Evolutionary conservation across 202 grass and related monocot species (phyloP).

Genomic region (Elaeis oleifera): DNA sequence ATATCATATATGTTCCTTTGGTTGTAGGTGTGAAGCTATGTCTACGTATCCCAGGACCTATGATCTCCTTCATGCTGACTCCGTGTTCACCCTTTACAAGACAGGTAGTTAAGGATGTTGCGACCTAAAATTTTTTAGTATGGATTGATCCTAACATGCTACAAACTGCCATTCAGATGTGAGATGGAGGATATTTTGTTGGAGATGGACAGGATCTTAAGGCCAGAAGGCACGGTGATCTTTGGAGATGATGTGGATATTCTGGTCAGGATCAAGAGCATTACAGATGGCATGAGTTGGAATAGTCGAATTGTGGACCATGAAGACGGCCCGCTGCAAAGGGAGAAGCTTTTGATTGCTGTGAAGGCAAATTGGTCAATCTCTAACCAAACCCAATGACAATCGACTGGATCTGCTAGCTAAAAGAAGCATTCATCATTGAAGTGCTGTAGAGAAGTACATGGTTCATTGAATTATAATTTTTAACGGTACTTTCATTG

Average conservation of each 20-base stretch:
- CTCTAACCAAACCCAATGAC: neutral
- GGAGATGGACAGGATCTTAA: conserved; percentile 33
- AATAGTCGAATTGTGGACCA: conserved; percentile 18
- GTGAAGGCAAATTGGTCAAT: conserved; percentile 21
- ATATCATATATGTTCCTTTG: neutral
- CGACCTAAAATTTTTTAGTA: too few species aligned
- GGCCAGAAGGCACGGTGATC: conserved; percentile 31
- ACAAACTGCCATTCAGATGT: conserved; percentile 5
- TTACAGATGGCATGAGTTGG: conserved; percentile 28
- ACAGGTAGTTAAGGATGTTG: conserved; percentile 12
- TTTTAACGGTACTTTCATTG: too few species aligned
- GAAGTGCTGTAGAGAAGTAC: too few species aligned
- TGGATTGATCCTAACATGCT: neutral
- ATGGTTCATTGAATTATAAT: too few species aligned
- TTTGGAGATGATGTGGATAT: conserved; percentile 27
- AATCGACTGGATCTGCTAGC: neutral
- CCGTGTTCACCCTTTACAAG: conserved; percentile 29
- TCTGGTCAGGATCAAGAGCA: conserved; percentile 19
- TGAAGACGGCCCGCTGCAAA: conserved; percentile 25
- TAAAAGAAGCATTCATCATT: too few species aligned
- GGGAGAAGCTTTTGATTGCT: conserved; percentile 34
- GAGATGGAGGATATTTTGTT: conserved; percentile 29
- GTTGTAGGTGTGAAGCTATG: conserved; percentile 37
- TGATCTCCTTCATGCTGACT: conserved; percentile 36
- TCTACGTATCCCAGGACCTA: conserved; percentile 41